Conservation (phyloP, 2,329 filamentous ascomycete genomes). For the Xylogone sp. region DNA sequence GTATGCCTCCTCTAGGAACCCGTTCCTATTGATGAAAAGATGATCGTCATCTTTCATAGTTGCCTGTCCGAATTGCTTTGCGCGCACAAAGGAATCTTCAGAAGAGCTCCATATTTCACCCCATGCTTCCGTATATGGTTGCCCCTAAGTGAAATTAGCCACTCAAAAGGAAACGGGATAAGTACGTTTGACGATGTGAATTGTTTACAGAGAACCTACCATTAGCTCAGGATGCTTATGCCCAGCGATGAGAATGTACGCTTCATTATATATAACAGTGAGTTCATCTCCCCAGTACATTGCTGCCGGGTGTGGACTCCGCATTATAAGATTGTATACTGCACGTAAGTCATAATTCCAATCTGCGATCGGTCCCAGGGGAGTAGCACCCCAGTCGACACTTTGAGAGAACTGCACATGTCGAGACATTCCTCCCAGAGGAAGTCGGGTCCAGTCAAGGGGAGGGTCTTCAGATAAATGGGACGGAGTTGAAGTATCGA, state of each 20-base stretch:
- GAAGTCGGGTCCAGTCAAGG: slow-evolving; percentile 80
- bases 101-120: slow-evolving; percentile 71
- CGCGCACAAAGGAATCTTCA: slow-evolving; percentile 63
- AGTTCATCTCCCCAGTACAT: slow-evolving; percentile 77
- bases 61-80: slow-evolving; percentile 67
- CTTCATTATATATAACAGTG: slow-evolving; percentile 69
- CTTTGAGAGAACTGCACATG: slow-evolving; percentile 72
- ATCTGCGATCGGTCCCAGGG: slow-evolving; percentile 69
- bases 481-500: neutral
- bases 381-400: slow-evolving; percentile 69
- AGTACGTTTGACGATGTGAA: neutral
- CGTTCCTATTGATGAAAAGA: slow-evolving; percentile 66
- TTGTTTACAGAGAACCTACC: slow-evolving; percentile 25
- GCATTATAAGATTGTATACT: slow-evolving; percentile 82
- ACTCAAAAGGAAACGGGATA: neutral
- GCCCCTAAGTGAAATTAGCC: slow-evolving; percentile 39
- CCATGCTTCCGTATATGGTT: slow-evolving; percentile 64
- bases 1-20: slow-evolving; percentile 73
- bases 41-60: slow-evolving; percentile 83
- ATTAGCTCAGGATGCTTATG: slow-evolving; percentile 74
- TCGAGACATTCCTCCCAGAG: slow-evolving; percentile 57
- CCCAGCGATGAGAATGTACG: slow-evolving; percentile 67
- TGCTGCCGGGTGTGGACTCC: slow-evolving; percentile 67
- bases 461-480: slow-evolving; percentile 13
- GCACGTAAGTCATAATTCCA: slow-evolving; percentile 70